These are phyloP conservation scores for Kazachstania sp. DNA, from an alignment of 1,139 yeast species.

Conservation along the genomic window DNA sequence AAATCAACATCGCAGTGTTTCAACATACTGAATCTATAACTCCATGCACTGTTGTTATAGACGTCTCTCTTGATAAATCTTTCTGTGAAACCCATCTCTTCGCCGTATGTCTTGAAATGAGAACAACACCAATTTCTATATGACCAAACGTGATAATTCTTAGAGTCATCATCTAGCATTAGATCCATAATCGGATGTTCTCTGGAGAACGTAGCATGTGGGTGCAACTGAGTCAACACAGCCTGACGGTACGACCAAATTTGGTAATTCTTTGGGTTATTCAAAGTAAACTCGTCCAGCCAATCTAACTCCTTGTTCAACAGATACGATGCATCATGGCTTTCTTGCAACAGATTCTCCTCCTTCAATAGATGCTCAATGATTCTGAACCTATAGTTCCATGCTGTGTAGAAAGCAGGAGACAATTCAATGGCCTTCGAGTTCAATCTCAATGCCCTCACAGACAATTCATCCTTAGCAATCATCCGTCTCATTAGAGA, in stretches of 20 bases:
- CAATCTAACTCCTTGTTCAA: constrained; percentile 53
- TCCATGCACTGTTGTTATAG: constrained; percentile 92
- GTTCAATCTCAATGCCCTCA: constrained; percentile 63
- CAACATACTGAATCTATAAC: constrained; percentile 60
- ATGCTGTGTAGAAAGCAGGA: constrained; percentile 88
- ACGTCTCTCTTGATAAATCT: constrained; percentile 51
- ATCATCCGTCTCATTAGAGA: constrained; percentile 57
- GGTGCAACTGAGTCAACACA: constrained; percentile 34
- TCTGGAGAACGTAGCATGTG: constrained; percentile 37
- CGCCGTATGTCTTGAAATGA: constrained; percentile 39
- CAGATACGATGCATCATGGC: constrained; percentile 14
- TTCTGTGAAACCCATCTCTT: constrained; percentile 51
- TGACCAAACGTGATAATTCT: constrained; percentile 96
- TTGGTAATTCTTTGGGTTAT: constrained; percentile 85
- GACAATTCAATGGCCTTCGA: constrained; percentile 53
- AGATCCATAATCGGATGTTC: constrained; percentile 57
- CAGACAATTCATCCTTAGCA: constrained; percentile 52
- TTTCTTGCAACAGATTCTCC: background rate
- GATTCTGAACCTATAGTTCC: constrained; percentile 69
- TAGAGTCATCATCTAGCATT: constrained; percentile 70
- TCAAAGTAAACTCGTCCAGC: constrained; percentile 69
- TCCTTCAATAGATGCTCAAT: constrained; percentile 27
- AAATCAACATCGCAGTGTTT: constrained; percentile 19
- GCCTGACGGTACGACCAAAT: constrained; percentile 88
- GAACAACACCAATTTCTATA: constrained; percentile 74